Evolutionary conservation across 805 yeast species (phyloP).

Genomic region (Monosporozyma siamensis): DNA sequence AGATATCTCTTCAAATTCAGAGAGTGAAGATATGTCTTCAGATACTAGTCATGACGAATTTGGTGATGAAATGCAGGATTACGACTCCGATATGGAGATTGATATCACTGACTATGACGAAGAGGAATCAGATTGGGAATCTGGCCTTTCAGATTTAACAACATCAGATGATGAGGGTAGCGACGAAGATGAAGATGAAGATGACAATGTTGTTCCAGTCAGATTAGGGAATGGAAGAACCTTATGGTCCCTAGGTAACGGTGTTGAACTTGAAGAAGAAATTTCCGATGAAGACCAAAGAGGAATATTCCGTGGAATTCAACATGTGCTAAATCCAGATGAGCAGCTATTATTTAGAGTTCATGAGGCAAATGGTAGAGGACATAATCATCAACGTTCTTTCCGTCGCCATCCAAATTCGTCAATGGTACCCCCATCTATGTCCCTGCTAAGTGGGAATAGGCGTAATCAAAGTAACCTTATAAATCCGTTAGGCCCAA

Average conservation of each 20-base stretch:
- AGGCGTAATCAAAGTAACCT: slow-evolving; percentile 25
- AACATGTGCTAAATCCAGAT: slow-evolving; percentile 26
- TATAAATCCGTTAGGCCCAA: slow-evolving; percentile 27
- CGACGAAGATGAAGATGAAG: slow-evolving; percentile 24
- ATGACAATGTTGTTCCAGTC: slow-evolving; percentile 10
- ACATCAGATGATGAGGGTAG: slow-evolving; percentile 27
- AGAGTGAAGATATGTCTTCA: slow-evolving; percentile 14
- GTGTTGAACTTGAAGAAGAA: slow-evolving; percentile 24
- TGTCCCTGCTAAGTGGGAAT: slow-evolving; percentile 22
- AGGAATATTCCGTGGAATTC: slow-evolving; percentile 28
- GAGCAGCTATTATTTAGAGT: slow-evolving; percentile 23
- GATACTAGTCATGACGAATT: slow-evolving; percentile 18
- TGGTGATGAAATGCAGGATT: slow-evolving; percentile 23
- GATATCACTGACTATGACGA: slow-evolving; percentile 30
- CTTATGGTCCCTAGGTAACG: slow-evolving; percentile 23
- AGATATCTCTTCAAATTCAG: slow-evolving; percentile 20
- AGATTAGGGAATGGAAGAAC: slow-evolving; percentile 6
- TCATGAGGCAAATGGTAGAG: slow-evolving; percentile 10
- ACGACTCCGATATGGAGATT: slow-evolving; percentile 28
- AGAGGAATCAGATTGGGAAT: slow-evolving; percentile 31
- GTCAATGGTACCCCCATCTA: slow-evolving; percentile 21
- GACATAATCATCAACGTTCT: slow-evolving; percentile 18
- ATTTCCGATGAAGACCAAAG: slow-evolving; percentile 25
- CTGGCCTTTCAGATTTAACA: slow-evolving; percentile 28
- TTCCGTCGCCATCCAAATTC: slow-evolving; percentile 15